These are phyloP conservation scores for Apium graveolens DNA, from an alignment of 129 eudicot species.

Conservation along the genomic window DNA sequence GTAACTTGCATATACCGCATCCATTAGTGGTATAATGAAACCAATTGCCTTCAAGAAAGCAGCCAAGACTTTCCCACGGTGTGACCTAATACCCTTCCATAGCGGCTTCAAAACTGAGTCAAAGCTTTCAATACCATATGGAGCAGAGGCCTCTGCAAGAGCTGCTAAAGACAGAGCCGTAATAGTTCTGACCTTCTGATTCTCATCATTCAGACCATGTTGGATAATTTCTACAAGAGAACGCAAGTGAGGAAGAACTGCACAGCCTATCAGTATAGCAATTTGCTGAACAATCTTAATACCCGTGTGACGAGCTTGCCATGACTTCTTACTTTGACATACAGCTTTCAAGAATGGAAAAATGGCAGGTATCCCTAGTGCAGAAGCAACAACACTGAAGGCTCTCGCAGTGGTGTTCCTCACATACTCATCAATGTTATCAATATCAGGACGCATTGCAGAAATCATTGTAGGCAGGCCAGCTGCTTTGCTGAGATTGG, in stretches of 20 bases:
- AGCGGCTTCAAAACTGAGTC: conserved; percentile 88
- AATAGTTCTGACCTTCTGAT: conserved; percentile 82
- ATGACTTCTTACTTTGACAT: too few relatives aligned
- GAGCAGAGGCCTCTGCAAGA: conserved; percentile 91
- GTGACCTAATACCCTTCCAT: conserved; percentile 91
- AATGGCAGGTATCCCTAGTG: too few relatives aligned
- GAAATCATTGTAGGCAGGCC: too few relatives aligned
- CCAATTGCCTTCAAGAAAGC: conserved; percentile 92
- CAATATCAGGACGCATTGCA: too few relatives aligned
- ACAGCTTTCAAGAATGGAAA: too few relatives aligned
- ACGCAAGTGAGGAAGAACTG: conserved; percentile 89
- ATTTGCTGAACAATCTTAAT: conserved; percentile 94
- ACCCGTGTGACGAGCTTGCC: too few relatives aligned
- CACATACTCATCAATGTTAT: too few relatives aligned
- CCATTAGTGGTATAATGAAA: conserved; percentile 87
- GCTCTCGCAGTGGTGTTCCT: too few relatives aligned
- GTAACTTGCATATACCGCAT: conserved; percentile 84
- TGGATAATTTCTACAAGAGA: conserved; percentile 90
- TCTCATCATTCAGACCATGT: conserved; percentile 88
- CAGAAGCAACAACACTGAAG: too few relatives aligned
- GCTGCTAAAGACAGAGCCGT: conserved; percentile 82
- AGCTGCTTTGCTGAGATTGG: too few relatives aligned
- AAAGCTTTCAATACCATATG: conserved; percentile 90
- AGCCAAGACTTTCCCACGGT: conserved; percentile 90
- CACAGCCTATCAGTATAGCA: conserved; percentile 84